Evolutionary conservation across 192 early-diverging fungal species (phyloP).

Genomic region (Rhizoclosmatium sp.): DNA sequence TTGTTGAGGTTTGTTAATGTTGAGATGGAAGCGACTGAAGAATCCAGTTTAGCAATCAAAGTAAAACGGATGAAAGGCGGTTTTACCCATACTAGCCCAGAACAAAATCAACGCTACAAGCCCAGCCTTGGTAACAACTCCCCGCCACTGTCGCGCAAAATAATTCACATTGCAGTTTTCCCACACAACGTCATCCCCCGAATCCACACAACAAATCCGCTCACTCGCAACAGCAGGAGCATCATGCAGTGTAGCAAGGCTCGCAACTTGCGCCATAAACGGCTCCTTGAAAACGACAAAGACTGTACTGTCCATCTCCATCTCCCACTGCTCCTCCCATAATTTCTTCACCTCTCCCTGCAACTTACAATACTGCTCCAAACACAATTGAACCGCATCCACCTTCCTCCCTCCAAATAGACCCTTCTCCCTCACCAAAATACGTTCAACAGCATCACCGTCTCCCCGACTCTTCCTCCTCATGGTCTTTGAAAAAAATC

Average conservation of each 20-base stretch:
- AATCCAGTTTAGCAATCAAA: not conserved
- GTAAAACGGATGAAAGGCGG: not conserved
- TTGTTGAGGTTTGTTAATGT: conserved; percentile 59
- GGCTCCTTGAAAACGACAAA: conserved; percentile 84
- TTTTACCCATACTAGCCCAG: conserved; percentile 75
- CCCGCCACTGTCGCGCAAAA: conserved; percentile 62
- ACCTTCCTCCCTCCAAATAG: conserved; percentile 1
- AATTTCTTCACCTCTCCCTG: not conserved
- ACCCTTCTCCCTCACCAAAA: no score
- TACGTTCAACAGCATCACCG: not conserved
- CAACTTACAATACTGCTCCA: not conserved
- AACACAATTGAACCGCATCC: conserved; percentile 2
- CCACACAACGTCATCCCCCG: conserved; percentile 88
- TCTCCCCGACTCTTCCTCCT: not conserved
- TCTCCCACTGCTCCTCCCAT: not conserved
- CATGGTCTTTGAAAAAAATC: conserved; percentile 8
- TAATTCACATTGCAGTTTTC: conserved; percentile 69
- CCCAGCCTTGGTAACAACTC: conserved; percentile 56
- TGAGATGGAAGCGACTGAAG: conserved; percentile 63
- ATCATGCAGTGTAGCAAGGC: conserved; percentile 68
- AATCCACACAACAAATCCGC: conserved; percentile 65
- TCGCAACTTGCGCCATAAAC: conserved; percentile 81
- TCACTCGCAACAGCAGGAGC: conserved; percentile 71
- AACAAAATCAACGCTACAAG: conserved; percentile 68
- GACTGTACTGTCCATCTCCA: conserved; percentile 38